Evolutionary conservation across 495 filamentous ascomycete genomes (phyloP).

Genomic region (Xylaria flabelliformis): DNA sequence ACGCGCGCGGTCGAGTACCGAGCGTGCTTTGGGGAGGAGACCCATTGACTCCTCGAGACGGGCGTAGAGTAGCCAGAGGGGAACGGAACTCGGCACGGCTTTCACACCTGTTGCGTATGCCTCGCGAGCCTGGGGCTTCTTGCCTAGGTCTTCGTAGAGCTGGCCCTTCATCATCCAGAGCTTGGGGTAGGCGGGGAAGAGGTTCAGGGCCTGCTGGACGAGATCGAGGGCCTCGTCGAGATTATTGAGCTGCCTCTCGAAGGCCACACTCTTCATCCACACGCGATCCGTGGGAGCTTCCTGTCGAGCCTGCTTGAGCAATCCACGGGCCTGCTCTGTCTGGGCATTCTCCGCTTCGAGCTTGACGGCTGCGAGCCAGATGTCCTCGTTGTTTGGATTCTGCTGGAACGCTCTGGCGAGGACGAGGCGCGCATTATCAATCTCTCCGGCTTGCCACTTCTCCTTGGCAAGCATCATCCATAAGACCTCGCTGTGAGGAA

Average conservation of each 20-base stretch:
- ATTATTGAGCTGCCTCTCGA: slow-evolving; percentile 84
- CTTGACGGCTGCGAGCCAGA: slow-evolving; percentile 94
- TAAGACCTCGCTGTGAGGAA: slow-evolving; percentile 84
- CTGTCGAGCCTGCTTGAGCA: slow-evolving; percentile 79
- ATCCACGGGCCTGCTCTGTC: slow-evolving; percentile 77
- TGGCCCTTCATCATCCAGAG: slow-evolving; percentile 99
- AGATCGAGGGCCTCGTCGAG: slow-evolving; percentile 82
- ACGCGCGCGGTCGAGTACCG: slow-evolving; percentile 87
- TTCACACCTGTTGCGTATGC: slow-evolving; percentile 90
- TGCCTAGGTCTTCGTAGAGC: slow-evolving; percentile 82
- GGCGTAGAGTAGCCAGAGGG: slow-evolving; percentile 87
- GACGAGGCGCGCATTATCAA: slow-evolving; percentile 82
- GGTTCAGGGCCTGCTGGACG: slow-evolving; percentile 81
- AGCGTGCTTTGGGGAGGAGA: slow-evolving; percentile 86
- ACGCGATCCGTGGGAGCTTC: slow-evolving; percentile 94
- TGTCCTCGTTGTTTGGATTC: slow-evolving; percentile 94
- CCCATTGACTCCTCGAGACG: slow-evolving; percentile 87
- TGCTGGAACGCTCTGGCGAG: slow-evolving; percentile 88
- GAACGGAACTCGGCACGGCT: slow-evolving; percentile 79
- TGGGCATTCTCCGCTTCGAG: slow-evolving; percentile 87
- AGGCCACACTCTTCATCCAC: slow-evolving; percentile 93
- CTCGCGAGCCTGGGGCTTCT: slow-evolving; percentile 84
- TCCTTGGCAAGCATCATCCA: slow-evolving; percentile 97
- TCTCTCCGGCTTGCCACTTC: slow-evolving; percentile 85
- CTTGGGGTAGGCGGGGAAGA: slow-evolving; percentile 87